phyloP scores from a whole-genome alignment of 1,284 basidiomycete genomes.

The Sporisorium graminicola region DNA sequence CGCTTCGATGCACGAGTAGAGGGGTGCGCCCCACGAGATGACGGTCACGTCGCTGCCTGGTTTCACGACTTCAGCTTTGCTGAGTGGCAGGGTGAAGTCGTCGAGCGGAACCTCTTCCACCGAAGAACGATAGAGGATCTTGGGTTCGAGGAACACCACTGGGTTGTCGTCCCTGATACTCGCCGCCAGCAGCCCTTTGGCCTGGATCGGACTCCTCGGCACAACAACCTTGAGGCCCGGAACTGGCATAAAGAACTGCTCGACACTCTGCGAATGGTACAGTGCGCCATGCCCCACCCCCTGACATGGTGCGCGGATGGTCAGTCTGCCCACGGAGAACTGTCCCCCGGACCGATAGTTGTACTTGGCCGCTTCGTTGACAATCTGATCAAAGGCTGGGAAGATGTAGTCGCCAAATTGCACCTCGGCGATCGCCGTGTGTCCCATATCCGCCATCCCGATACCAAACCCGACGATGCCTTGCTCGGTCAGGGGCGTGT shows the following conservation, averaged over 20 bases:
- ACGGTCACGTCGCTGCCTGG: constrained; percentile 86
- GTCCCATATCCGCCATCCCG: constrained; percentile 90
- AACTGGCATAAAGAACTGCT: constrained; percentile 88
- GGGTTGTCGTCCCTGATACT: constrained; percentile 92
- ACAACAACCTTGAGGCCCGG: constrained; percentile 92
- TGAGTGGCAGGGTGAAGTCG: constrained; percentile 85
- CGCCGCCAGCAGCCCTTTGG: constrained; percentile 86
- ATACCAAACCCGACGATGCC: constrained; percentile 96
- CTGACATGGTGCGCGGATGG: constrained; percentile 77
- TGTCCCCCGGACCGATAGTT: constrained; percentile 88
- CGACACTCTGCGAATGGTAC: constrained; percentile 94
- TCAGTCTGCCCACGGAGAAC: constrained; percentile 85
- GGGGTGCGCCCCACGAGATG: constrained; percentile 89
- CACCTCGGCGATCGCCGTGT: constrained; percentile 93
- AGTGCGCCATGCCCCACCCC: constrained; percentile 75
- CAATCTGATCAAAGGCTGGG: constrained; percentile 75
- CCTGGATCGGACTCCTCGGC: constrained; percentile 91
- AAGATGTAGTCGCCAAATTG: constrained; percentile 73
- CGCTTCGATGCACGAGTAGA: constrained; percentile 89
- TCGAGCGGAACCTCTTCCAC: constrained; percentile 92
- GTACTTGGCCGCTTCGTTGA: constrained; percentile 95
- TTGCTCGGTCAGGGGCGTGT: constrained; percentile 71
- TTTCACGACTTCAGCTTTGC: constrained; percentile 80
- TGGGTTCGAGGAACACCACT: constrained; percentile 94
- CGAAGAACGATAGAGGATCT: constrained; percentile 86